Percentiles rank a stretch among this genome's conserved stretches.
Evolutionary conservation across 2,329 filamentous ascomycete species (phyloP).

Genomic region (Zymoseptoria brevis): DNA sequence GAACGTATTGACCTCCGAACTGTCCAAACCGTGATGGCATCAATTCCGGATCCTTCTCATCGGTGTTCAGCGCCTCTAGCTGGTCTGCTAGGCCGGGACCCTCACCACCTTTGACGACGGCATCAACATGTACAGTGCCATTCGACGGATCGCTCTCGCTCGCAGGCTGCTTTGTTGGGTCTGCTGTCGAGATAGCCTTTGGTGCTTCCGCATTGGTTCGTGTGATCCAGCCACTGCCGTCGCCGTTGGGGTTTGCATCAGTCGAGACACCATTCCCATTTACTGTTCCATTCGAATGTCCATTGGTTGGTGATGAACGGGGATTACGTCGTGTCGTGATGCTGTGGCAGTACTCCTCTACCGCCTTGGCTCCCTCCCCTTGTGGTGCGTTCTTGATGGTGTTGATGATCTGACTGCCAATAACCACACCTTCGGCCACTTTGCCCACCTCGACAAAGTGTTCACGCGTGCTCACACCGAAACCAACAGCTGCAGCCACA

Average conservation of each 20-base stretch:
- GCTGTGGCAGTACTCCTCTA: slow-evolving; percentile 79
- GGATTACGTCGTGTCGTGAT: slow-evolving; percentile 42
- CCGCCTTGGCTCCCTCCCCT: slow-evolving; percentile 60
- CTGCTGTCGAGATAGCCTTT: slow-evolving; percentile 28
- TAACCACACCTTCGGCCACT: slow-evolving; percentile 88
- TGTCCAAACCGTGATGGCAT: slow-evolving; percentile 86
- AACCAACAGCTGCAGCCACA: slow-evolving; percentile 84
- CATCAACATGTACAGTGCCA: slow-evolving; percentile 57
- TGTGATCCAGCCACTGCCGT: slow-evolving; percentile 30
- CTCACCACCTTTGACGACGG: slow-evolving; percentile 55
- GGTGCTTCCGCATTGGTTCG: slow-evolving; percentile 24
- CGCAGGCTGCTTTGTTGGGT: slow-evolving; percentile 28
- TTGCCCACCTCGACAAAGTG: slow-evolving; percentile 81
- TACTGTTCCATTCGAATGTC: slow-evolving; percentile 4
- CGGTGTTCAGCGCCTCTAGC: slow-evolving; percentile 69
- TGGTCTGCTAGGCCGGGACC: slow-evolving; percentile 70
- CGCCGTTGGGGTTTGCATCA: slow-evolving; percentile 26
- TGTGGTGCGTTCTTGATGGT: slow-evolving; percentile 62
- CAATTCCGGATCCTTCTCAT: slow-evolving; percentile 42
- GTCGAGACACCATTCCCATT: slow-evolving; percentile 26
- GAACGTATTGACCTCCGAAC: slow-evolving; percentile 95
- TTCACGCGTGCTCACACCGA: slow-evolving; percentile 90
- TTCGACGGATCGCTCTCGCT: slow-evolving; percentile 30
- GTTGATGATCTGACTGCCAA: slow-evolving; percentile 90
- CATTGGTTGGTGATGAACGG: slow-evolving; percentile 9